phyloP scores from a whole-genome alignment of 1,284 basidiomycete genomes.

The Cryptococcus sp. region DNA sequence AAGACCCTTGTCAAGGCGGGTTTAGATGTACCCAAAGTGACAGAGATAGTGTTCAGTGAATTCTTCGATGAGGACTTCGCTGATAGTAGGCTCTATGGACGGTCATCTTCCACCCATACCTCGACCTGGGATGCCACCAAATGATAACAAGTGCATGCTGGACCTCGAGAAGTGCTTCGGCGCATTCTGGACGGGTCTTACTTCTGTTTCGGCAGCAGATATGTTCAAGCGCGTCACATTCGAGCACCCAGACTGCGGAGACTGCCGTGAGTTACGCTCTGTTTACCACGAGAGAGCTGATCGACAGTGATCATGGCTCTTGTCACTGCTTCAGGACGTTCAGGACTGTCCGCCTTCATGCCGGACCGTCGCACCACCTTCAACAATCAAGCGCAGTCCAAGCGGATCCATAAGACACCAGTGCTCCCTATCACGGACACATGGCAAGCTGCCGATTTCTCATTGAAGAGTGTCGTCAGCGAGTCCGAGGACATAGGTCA shows the following conservation, averaged over 20 bases:
- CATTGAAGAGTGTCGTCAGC: conserved; percentile 47
- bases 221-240: conserved; percentile 55
- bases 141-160: conserved; percentile 28
- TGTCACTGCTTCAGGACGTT: conserved; percentile 49
- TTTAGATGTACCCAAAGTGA: conserved; percentile 35
- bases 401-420: conserved; percentile 7
- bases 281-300: background rate
- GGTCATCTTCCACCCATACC: conserved; percentile 39
- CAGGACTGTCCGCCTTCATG: conserved; percentile 53
- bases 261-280: conserved; percentile 50
- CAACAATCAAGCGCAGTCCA: background rate
- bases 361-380: conserved; percentile 36
- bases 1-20: conserved; percentile 29
- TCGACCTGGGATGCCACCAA: conserved; percentile 10
- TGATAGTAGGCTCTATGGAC: conserved; percentile 32
- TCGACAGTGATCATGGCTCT: conserved; percentile 51
- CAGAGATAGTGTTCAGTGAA: conserved; percentile 37
- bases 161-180: conserved; percentile 46
- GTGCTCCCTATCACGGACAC: conserved; percentile 51
- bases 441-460: conserved; percentile 50
- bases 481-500: too few species aligned
- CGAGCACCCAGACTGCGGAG: conserved; percentile 51
- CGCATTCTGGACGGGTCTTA: conserved; percentile 34
- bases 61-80: background rate
- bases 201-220: conserved; percentile 35